phyloP scores from a whole-genome alignment of 805 yeast genomes.

The Priceomyces fermenticarens region DNA sequence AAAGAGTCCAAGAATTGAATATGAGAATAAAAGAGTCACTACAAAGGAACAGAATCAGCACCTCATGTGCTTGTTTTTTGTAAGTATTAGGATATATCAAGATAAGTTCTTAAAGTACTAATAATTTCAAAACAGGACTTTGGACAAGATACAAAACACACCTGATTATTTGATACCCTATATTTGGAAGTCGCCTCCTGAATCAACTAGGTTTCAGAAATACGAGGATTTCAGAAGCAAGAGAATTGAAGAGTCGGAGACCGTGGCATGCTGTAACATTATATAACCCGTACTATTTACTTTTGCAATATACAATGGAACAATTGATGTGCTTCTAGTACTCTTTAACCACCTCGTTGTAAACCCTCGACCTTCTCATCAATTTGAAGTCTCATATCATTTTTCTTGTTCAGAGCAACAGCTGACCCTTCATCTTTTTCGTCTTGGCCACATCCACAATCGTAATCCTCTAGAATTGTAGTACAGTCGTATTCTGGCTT shows the following conservation, averaged over 20 bases:
- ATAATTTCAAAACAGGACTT: constrained; percentile 23
- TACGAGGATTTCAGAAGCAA: constrained; percentile 15
- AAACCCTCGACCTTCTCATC: constrained; percentile 44
- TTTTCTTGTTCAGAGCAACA: constrained; percentile 32
- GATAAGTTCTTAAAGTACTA: not conserved
- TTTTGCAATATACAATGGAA: constrained; percentile 2
- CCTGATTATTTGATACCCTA: constrained; percentile 48
- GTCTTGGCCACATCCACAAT: constrained; percentile 90
- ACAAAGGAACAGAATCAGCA: constrained; percentile 55
- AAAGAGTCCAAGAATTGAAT: constrained; percentile 58
- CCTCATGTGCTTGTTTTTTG: constrained; percentile 57
- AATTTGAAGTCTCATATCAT: constrained; percentile 43
- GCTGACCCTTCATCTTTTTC: constrained; percentile 49
- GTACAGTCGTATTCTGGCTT: constrained; percentile 83
- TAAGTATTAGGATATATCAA: constrained; percentile 15
- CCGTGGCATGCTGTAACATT: constrained; percentile 30
- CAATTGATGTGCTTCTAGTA: not conserved
- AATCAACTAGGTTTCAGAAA: constrained; percentile 30
- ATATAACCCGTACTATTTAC: constrained; percentile 11
- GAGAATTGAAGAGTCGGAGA: constrained; percentile 1
- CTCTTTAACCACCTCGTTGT: constrained; percentile 44
- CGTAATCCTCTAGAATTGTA: constrained; percentile 82
- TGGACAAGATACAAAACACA: constrained; percentile 40
- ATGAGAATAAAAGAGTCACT: constrained; percentile 49
- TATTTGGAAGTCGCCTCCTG: constrained; percentile 38